Conservation (phyloP, 352 stramenopile species). For the Lagenidium sp. region DNA sequence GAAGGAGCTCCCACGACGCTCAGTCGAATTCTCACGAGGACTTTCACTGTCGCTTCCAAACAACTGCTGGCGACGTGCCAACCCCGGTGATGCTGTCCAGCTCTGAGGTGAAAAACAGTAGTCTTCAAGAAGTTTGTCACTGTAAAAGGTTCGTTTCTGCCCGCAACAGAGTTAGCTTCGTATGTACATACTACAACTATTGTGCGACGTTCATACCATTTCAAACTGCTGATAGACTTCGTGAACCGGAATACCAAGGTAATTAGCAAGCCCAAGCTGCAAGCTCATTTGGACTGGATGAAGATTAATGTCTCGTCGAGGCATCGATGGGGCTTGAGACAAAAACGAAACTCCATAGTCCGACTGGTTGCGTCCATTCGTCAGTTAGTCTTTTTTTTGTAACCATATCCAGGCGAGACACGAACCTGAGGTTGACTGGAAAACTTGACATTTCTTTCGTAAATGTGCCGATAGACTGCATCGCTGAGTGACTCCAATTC, state of each 20-base stretch:
- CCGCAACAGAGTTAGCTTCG: no score
- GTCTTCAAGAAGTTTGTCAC: constrained; percentile 74
- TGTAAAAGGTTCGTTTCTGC: constrained; percentile 73
- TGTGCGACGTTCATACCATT: constrained; percentile 41
- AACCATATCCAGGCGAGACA: background rate
- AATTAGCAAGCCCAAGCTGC: constrained; percentile 69
- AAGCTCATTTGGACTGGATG: constrained; percentile 77
- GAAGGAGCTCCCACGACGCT: constrained; percentile 37
- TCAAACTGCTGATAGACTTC: constrained; percentile 74
- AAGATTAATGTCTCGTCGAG: constrained; percentile 50
- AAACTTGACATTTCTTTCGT: constrained; percentile 66
- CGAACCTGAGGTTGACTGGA: constrained; percentile 65
- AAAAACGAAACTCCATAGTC: constrained; percentile 77
- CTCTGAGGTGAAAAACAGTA: constrained; percentile 80
- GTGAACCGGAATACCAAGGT: constrained; percentile 49
- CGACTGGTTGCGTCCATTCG: no score
- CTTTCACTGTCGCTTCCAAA: constrained; percentile 62
- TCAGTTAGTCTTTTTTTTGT: background rate
- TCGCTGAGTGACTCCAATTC: constrained; percentile 65
- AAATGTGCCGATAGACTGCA: constrained; percentile 73
- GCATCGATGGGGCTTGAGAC: constrained; percentile 42
- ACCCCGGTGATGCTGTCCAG: constrained; percentile 69
- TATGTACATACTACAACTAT: no score
- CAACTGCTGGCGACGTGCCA: constrained; percentile 52
- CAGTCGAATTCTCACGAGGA: constrained; percentile 17